A percentile compares a stretch with the other conserved stretches of the same genome.
These are phyloP conservation scores for Beta vulgaris DNA, from an alignment of 148 eudicot species.

Conservation along the genomic window DNA sequence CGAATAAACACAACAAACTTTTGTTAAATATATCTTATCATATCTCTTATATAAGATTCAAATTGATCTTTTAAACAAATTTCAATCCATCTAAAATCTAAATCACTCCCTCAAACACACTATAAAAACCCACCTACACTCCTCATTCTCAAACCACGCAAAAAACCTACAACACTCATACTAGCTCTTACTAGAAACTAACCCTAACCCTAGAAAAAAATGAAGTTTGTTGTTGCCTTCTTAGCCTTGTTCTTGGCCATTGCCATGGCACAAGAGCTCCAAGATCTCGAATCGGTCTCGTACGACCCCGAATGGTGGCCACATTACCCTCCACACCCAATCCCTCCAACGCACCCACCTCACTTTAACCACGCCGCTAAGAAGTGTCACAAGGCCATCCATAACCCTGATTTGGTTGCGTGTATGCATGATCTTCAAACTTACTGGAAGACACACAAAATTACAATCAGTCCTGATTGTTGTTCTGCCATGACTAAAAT, in stretches of 20 bases:
- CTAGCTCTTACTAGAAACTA: neutral
- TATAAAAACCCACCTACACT: neutral
- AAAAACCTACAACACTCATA: neutral
- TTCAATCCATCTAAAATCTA: no score
- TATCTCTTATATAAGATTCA: no score
- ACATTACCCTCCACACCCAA: neutral
- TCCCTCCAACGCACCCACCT: neutral
- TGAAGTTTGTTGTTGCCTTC: neutral
- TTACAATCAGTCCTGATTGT: neutral
- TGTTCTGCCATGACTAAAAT: slow-evolving; percentile 1
- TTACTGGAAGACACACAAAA: neutral
- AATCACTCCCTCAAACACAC: neutral
- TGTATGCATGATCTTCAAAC: neutral
- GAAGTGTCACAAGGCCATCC: slow-evolving; percentile 3
- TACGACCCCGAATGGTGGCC: no score
- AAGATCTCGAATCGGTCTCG: no score
- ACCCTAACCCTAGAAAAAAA: no score
- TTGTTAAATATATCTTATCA: no score
- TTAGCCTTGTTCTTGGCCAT: slow-evolving; percentile 2
- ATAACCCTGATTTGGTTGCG: neutral
- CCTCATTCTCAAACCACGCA: neutral
- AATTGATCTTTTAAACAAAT: no score
- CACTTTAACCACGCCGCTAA: neutral
- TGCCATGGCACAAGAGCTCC: neutral
- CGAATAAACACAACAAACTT: no score